phyloP scores from a whole-genome alignment of 2,329 filamentous ascomycete species.

The Ceratocystis papillata region DNA sequence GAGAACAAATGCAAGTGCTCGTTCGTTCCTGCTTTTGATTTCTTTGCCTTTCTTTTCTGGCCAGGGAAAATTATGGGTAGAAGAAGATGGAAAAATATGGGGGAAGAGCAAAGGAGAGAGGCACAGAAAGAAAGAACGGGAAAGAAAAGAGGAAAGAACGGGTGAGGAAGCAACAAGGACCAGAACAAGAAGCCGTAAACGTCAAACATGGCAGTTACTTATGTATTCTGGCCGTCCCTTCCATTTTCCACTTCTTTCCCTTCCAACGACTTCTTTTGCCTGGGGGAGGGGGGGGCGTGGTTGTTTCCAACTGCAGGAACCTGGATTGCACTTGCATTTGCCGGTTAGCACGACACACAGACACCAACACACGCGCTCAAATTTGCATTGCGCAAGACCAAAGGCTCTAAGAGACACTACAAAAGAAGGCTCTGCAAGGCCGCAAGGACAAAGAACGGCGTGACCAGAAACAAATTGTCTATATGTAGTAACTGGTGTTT shows the following conservation, averaged over 20 bases:
- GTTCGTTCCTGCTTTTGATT: neutral
- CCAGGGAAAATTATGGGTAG: no score
- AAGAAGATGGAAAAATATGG: no score
- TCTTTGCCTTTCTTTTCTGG: no score
- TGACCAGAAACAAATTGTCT: neutral
- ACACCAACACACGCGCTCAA: neutral
- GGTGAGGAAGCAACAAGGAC: neutral
- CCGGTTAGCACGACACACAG: constrained; percentile 1
- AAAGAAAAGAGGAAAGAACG: neutral
- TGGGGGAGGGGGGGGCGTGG: neutral
- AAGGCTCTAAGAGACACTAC: no score
- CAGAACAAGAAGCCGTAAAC: constrained; percentile 1
- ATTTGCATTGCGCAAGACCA: neutral
- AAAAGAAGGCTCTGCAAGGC: neutral
- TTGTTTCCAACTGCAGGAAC: neutral
- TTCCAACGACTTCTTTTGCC: neutral
- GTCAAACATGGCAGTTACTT: constrained; percentile 7
- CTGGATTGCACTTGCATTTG: neutral
- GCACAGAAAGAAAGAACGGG: neutral
- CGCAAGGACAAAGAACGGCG: neutral
- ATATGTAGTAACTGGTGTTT: constrained; percentile 5
- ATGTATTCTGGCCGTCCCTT: constrained; percentile 3
- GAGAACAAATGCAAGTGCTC: neutral
- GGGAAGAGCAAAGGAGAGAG: neutral
- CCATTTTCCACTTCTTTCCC: neutral